Evolutionary conservation across 108 stramenopile species (phyloP).

Genomic region (Cyclotella baltica): DNA sequence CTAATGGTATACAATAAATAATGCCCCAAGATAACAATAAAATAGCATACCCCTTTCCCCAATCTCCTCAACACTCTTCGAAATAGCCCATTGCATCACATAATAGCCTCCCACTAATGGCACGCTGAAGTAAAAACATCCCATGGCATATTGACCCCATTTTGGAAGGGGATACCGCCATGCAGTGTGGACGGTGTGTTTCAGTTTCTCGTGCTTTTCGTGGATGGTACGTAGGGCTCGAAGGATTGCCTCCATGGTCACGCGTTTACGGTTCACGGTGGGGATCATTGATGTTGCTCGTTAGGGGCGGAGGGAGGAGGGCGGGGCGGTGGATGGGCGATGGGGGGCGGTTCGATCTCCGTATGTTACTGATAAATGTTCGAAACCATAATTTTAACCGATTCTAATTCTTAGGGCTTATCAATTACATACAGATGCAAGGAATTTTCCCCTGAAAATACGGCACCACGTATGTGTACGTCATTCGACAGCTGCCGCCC

Average conservation of each 20-base stretch:
- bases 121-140: slow-evolving; percentile 75
- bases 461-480: no score
- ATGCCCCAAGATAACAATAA: background rate
- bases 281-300: no score
- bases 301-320: no score
- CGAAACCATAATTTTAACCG: no score
- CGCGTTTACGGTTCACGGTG: background rate
- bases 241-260: slow-evolving; percentile 25
- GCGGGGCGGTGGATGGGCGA: no score
- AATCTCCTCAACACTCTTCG: slow-evolving; percentile 65
- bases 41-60: slow-evolving; percentile 59
- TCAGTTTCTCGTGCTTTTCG: slow-evolving; percentile 51
- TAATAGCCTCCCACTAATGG: slow-evolving; percentile 78
- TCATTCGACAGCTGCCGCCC: no score
- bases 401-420: no score
- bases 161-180: slow-evolving; percentile 73
- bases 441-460: no score
- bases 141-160: slow-evolving; percentile 79
- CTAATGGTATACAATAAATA: background rate
- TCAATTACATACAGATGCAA: no score
- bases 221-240: slow-evolving; percentile 44
- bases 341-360: no score
- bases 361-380: no score
- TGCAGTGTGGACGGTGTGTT: slow-evolving; percentile 56
- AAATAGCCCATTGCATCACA: slow-evolving; percentile 74